Base-by-base conservation (phyloP, 1,284 basidiomycete species). In the Paramarasmius palmivorus region DNA sequence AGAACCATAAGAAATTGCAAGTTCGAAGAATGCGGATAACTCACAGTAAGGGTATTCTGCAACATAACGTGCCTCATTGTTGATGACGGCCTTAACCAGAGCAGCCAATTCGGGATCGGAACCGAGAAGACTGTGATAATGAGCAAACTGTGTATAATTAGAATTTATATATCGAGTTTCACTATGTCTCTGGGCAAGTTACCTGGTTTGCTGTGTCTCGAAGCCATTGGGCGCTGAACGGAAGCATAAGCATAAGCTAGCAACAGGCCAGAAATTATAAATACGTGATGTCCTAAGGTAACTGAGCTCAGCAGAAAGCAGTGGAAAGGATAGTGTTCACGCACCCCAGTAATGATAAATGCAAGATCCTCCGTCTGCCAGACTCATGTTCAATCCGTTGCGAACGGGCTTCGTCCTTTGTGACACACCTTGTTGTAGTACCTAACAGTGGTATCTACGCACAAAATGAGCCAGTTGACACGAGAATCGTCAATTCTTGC, bases 181-280 rank as follows among this genome's bases (percentile, higher is more conserved):
- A n/a, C n/a, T n/a, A n/a, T n/a, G n/a, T n/a, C n/a, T n/a, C n/a
- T n/a, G n/a, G 26, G n/a, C 8, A 10, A 26, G 45, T 20, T 51
- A 81, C 85, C 69, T 89, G 86, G 61, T 90, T 90, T n/a, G 81
- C 86, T 19, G 87, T 88, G 62, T 90, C 87, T 48, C 88, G 80
- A 45, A 90, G 73, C 87, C 87, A 86, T 62, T 85, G 83, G 2
- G 83, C 83, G 38, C 83, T 84, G 53, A 32, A 23, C 3, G 29
- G 52, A 45, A 51, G 26, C 40, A 60, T 52, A 15, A 19, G 25
- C 40, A 14, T 23, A 15, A 26, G 17, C 19, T 17, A 12, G 34
- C 29, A 32, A 37, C 14, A 25, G 15, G 23, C 36, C 42, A 22
- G 47, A 6, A 17, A 57, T 65, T 41, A 60, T n/a, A 84, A 72